Evolutionary conservation across 805 yeast species (phyloP).

Genomic region (Wickerhamomyces subpelliculosus): DNA sequence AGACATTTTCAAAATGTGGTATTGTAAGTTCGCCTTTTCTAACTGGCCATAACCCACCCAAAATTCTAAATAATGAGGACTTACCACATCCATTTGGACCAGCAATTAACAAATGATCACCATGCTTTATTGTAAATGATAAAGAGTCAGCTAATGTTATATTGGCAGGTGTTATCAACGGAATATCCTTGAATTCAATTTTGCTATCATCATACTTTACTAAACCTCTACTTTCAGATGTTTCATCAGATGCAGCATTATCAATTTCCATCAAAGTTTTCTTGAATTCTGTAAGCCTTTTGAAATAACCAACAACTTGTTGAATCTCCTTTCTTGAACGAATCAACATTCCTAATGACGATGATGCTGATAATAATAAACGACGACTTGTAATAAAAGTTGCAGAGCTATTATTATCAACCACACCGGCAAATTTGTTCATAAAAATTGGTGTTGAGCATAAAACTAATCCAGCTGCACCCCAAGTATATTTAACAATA

Average conservation of each 20-base stretch:
- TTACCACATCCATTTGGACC: slow-evolving; percentile 98
- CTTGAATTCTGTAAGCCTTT: slow-evolving; percentile 66
- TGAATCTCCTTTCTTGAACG: slow-evolving; percentile 79
- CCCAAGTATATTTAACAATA: slow-evolving; percentile 89
- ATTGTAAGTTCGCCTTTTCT: slow-evolving; percentile 47
- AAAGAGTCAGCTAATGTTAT: slow-evolving; percentile 62
- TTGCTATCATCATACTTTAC: slow-evolving; percentile 46
- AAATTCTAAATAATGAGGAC: slow-evolving; percentile 81
- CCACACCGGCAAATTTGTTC: slow-evolving; percentile 33
- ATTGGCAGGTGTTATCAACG: slow-evolving; percentile 81
- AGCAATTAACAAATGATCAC: slow-evolving; percentile 80
- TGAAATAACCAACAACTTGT: slow-evolving; percentile 76
- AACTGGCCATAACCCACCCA: slow-evolving; percentile 94
- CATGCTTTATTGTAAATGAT: slow-evolving; percentile 66
- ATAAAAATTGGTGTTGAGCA: slow-evolving; percentile 88
- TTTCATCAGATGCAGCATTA: slow-evolving; percentile 14
- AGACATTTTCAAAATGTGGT: slow-evolving; percentile 62
- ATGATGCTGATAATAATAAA: slow-evolving; percentile 74
- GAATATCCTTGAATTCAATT: slow-evolving; percentile 66
- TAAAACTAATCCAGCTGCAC: slow-evolving; percentile 84
- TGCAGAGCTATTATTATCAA: slow-evolving; percentile 53
- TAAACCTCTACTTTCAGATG: slow-evolving; percentile 18
- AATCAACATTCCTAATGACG: slow-evolving; percentile 80
- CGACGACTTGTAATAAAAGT: slow-evolving; percentile 86
- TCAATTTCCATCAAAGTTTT: slow-evolving; percentile 50